Conservation (phyloP, 495 filamentous ascomycete species). For the Schizothecium vesticola region DNA sequence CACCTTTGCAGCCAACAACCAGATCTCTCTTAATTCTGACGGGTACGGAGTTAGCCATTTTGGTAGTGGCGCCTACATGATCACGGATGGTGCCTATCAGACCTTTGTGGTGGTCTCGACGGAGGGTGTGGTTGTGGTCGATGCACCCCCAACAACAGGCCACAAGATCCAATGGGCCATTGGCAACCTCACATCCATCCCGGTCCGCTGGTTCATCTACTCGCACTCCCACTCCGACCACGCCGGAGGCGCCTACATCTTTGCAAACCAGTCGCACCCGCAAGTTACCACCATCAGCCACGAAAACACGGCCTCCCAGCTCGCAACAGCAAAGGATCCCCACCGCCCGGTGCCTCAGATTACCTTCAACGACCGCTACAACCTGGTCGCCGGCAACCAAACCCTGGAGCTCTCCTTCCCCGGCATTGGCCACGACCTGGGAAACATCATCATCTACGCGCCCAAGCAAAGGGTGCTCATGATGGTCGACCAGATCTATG, state of each 20-base stretch:
- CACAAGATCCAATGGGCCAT: constrained; percentile 32
- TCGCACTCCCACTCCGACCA: constrained; percentile 40
- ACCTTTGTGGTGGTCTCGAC: constrained; percentile 32
- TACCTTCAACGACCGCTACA: constrained; percentile 28
- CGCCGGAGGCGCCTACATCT: constrained; percentile 31
- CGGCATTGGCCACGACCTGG: constrained; percentile 35
- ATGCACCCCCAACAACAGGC: constrained; percentile 37
- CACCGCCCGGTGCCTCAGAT: constrained; percentile 29
- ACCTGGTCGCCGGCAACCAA: constrained; percentile 32
- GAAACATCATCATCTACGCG: constrained; percentile 41
- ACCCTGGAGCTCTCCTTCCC: constrained; percentile 35
- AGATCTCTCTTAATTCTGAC: neutral
- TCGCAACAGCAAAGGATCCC: constrained; percentile 19
- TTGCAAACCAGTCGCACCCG: constrained; percentile 9
- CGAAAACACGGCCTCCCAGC: constrained; percentile 19
- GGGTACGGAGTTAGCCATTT: constrained; percentile 32
- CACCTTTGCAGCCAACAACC: constrained; percentile 1
- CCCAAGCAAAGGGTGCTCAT: constrained; percentile 35
- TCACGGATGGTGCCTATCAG: constrained; percentile 35
- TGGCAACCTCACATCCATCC: constrained; percentile 28
- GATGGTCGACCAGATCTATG: constrained; percentile 37
- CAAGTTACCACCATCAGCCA: constrained; percentile 32
- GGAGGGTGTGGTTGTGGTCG: constrained; percentile 36
- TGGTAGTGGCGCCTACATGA: constrained; percentile 36
- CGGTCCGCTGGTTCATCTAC: constrained; percentile 37